A percentile compares a stretch with the other conserved stretches of the same genome.
These are phyloP conservation scores for Cyclotella sp. DNA, from an alignment of 108 stramenopile species.

Conservation along the genomic window DNA sequence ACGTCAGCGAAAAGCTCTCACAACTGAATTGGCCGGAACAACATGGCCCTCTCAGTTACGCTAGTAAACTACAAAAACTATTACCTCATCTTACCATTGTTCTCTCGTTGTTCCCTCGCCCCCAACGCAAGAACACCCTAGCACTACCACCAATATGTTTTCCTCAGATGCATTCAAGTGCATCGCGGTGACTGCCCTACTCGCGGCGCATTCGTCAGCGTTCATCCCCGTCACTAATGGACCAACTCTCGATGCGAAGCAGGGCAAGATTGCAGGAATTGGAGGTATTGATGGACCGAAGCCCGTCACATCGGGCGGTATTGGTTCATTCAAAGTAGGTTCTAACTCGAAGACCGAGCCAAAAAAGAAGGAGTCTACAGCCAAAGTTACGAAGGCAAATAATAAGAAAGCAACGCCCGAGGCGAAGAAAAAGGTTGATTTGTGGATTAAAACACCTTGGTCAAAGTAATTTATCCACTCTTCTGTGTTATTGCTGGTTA, in stretches of 20 bases:
- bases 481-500: too few relatives aligned
- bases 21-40: too few relatives aligned
- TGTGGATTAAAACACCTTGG: conserved; percentile 19
- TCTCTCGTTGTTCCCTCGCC: too few relatives aligned
- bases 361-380: conserved; percentile 1
- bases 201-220: not conserved
- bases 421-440: not conserved
- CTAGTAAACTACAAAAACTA: too few relatives aligned
- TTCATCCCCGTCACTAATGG: conserved; percentile 11
- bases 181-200: not conserved
- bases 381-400: not conserved
- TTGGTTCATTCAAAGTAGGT: conserved; percentile 16
- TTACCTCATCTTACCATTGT: not conserved
- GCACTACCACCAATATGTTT: not conserved
- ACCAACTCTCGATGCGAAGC: conserved; percentile 18
- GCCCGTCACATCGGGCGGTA: conserved; percentile 8
- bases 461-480: conserved; percentile 8
- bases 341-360: conserved; percentile 4
- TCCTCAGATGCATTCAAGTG: not conserved
- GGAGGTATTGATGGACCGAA: conserved; percentile 19
- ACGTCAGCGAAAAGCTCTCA: too few relatives aligned
- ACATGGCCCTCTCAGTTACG: too few relatives aligned
- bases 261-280: conserved; percentile 20
- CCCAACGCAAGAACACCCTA: too few relatives aligned
- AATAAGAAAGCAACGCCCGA: conserved; percentile 12